Conservation (phyloP, 371 early-diverging fungal species). For the Nematocida parisii region DNA sequence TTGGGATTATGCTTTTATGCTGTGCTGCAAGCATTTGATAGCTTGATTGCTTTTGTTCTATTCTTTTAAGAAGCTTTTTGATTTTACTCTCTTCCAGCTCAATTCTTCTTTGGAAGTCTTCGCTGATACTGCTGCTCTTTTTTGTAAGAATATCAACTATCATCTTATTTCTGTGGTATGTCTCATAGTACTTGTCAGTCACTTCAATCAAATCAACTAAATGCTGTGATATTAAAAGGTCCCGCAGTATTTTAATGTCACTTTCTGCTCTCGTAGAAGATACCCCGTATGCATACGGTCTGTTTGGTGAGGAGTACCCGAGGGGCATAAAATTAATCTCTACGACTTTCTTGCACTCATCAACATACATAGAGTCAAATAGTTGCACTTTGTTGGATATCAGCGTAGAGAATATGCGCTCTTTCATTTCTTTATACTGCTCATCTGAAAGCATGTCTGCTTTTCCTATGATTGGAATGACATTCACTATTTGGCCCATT, state of each 20-base stretch:
- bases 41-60: constrained; percentile 42
- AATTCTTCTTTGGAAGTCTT: constrained; percentile 54
- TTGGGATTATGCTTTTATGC: constrained; percentile 7
- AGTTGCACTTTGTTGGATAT: constrained; percentile 43
- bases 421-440: constrained; percentile 55
- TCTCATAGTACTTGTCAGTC: constrained; percentile 65
- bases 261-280: constrained; percentile 32
- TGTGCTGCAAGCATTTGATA: constrained; percentile 47
- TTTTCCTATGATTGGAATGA: constrained; percentile 68
- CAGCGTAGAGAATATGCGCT: constrained; percentile 23
- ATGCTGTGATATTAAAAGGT: constrained; percentile 60
- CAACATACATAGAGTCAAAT: constrained; percentile 55
- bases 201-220: constrained; percentile 57
- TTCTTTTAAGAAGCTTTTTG: constrained; percentile 13
- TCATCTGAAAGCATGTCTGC: constrained; percentile 61
- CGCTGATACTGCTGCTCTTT: constrained; percentile 26
- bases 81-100: constrained; percentile 34
- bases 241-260: constrained; percentile 48
- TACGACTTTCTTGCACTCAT: constrained; percentile 40
- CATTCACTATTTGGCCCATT: constrained; percentile 63
- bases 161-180: constrained; percentile 36
- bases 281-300: constrained; percentile 59
- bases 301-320: constrained; percentile 17
- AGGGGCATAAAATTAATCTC: constrained; percentile 55
- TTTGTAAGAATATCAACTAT: constrained; percentile 39